These are phyloP conservation scores for Phytophthora aleatoria DNA, from an alignment of 352 stramenopile species.

Conservation along the genomic window DNA sequence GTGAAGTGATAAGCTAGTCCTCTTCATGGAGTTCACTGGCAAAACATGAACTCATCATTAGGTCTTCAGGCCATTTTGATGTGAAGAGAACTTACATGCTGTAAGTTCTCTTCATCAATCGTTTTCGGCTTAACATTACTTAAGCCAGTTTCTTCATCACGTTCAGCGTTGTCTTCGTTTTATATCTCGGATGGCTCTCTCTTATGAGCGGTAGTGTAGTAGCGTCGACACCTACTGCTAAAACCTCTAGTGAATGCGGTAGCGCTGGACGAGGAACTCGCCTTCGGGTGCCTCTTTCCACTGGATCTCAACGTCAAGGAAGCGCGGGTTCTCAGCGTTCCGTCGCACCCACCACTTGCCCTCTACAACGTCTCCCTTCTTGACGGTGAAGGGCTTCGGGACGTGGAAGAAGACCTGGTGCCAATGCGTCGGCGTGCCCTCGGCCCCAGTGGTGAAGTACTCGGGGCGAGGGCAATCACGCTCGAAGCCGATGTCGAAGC, in stretches of 20 bases:
- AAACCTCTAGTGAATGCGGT: slow-evolving; percentile 76
- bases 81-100: too few relatives aligned
- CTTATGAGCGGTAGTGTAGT: background rate
- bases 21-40: background rate
- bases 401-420: slow-evolving; percentile 99
- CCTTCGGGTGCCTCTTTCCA: slow-evolving; percentile 60
- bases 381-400: slow-evolving; percentile 75
- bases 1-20: background rate
- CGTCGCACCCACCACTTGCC: slow-evolving; percentile 89
- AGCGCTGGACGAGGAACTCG: slow-evolving; percentile 61
- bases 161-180: too few relatives aligned
- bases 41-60: background rate
- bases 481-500: slow-evolving; percentile 98
- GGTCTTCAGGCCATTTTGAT: too few relatives aligned
- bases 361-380: slow-evolving; percentile 72
- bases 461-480: slow-evolving; percentile 92
- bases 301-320: slow-evolving; percentile 91
- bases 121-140: too few relatives aligned
- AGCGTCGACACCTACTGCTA: slow-evolving; percentile 8
- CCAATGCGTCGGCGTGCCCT: slow-evolving; percentile 97
- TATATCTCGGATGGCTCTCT: too few relatives aligned
- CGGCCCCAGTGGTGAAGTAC: slow-evolving; percentile 93
- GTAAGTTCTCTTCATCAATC: too few relatives aligned
- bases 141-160: too few relatives aligned
- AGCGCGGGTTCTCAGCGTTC: slow-evolving; percentile 93